Evolutionary conservation across 1,284 basidiomycete genomes (phyloP).

Genomic region (Ustilago lituana): DNA sequence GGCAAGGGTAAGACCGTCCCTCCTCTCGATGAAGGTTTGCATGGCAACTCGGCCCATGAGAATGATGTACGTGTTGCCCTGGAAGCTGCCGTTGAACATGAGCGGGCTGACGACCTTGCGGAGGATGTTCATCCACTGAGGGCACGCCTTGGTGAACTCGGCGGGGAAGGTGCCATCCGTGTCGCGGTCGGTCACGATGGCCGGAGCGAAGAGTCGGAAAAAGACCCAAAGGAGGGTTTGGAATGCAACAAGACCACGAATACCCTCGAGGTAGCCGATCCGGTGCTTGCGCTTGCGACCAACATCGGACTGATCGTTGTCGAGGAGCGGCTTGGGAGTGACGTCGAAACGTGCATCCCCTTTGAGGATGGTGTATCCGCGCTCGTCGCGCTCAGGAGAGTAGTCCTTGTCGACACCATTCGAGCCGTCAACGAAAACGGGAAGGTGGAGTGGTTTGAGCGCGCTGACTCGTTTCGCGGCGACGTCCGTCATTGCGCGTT

Average conservation of each 20-base stretch:
- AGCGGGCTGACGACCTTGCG: slow-evolving; percentile 53
- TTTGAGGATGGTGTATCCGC: slow-evolving; percentile 43
- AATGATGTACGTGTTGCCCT: slow-evolving; percentile 55
- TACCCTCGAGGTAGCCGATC: slow-evolving; percentile 44
- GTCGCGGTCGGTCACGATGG: slow-evolving; percentile 49
- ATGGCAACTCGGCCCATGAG: slow-evolving; percentile 48
- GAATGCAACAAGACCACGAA: slow-evolving; percentile 50
- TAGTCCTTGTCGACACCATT: slow-evolving; percentile 30
- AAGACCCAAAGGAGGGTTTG: slow-evolving; percentile 55
- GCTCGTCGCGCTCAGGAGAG: slow-evolving; percentile 33
- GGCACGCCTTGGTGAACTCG: slow-evolving; percentile 42
- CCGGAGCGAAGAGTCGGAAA: slow-evolving; percentile 55
- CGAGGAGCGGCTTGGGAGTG: slow-evolving; percentile 37
- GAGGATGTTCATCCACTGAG: slow-evolving; percentile 48
- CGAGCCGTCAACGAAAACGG: slow-evolving; percentile 37
- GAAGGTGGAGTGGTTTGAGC: slow-evolving; percentile 31
- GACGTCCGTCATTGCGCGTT: too few species aligned
- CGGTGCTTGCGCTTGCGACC: slow-evolving; percentile 40
- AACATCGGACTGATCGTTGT: slow-evolving; percentile 33
- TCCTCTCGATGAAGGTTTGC: slow-evolving; percentile 53
- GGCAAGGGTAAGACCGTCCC: slow-evolving; percentile 43
- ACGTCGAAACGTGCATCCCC: slow-evolving; percentile 42
- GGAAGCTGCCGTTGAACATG: slow-evolving; percentile 52
- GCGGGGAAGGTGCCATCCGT: slow-evolving; percentile 43
- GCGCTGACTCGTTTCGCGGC: slow-evolving; percentile 19